Conservation (phyloP, 192 early-diverging fungal genomes). For the Coemansia aciculifera region DNA sequence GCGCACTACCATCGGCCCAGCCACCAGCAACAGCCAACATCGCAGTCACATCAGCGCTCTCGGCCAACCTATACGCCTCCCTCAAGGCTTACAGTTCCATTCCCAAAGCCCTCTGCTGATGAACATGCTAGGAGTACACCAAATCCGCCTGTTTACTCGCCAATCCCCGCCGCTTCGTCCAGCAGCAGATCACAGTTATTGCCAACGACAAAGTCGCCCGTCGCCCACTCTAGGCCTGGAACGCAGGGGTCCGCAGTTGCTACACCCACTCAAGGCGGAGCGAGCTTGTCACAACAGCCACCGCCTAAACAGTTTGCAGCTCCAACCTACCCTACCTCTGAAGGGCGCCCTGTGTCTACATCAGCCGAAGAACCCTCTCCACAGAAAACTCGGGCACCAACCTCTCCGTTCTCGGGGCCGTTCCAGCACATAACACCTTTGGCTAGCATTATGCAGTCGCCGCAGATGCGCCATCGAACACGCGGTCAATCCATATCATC, state of each 20-base stretch:
- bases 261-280: background rate
- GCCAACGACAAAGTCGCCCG: conserved; percentile 8
- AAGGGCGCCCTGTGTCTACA: conserved; percentile 12
- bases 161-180: background rate
- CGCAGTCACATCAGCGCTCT: conserved; percentile 11
- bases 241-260: background rate
- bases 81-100: conserved; percentile 13
- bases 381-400: conserved; percentile 8
- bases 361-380: conserved; percentile 33
- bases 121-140: background rate
- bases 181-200: background rate
- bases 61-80: conserved; percentile 1
- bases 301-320: background rate
- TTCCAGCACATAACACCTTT: conserved; percentile 19
- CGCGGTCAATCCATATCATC: conserved; percentile 49
- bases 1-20: background rate
- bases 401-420: conserved; percentile 15
- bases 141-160: background rate
- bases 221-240: background rate
- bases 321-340: background rate
- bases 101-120: conserved; percentile 19
- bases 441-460: conserved; percentile 4
- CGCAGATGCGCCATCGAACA: conserved; percentile 20
- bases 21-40: background rate
- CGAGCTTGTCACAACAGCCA: background rate